phyloP scores from a whole-genome alignment of 495 filamentous ascomycete genomes.

The Lineolata rhizophorae region DNA sequence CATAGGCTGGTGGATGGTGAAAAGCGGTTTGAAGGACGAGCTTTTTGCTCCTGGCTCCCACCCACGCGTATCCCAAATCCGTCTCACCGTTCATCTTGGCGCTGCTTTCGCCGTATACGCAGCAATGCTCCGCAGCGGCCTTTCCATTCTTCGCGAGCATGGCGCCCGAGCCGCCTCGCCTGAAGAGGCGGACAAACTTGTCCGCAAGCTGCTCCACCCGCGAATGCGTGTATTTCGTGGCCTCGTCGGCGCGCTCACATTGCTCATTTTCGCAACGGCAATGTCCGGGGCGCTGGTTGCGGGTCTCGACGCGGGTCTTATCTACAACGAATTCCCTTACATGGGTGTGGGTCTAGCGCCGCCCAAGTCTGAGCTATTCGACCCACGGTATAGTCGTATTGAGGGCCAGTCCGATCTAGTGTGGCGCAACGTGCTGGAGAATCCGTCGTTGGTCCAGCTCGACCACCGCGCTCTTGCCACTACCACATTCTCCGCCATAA shows the following conservation, averaged over 20 bases:
- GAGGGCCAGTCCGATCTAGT: slow-evolving; percentile 57
- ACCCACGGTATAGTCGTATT: slow-evolving; percentile 62
- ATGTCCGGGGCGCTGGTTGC: slow-evolving; percentile 89
- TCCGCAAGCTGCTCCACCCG: slow-evolving; percentile 39
- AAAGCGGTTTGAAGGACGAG: slow-evolving; percentile 82
- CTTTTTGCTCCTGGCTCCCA: slow-evolving; percentile 77
- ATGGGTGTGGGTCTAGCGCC: slow-evolving; percentile 76
- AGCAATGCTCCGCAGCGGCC: slow-evolving; percentile 85
- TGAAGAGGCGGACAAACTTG: slow-evolving; percentile 26
- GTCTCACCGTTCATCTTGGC: slow-evolving; percentile 70
- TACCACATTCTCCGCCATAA: slow-evolving; percentile 65
- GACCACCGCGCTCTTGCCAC: slow-evolving; percentile 85
- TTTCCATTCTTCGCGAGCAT: slow-evolving; percentile 57
- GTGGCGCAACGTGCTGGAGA: slow-evolving; percentile 96
- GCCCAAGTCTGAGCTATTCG: slow-evolving; percentile 61
- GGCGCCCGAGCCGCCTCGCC: slow-evolving; percentile 38
- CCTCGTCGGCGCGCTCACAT: slow-evolving; percentile 46
- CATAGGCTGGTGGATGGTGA: slow-evolving; percentile 99
- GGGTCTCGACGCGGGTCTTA: slow-evolving; percentile 82
- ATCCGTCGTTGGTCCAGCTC: slow-evolving; percentile 81
- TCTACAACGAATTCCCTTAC: slow-evolving; percentile 94
- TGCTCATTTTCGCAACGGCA: slow-evolving; percentile 67
- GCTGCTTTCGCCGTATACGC: slow-evolving; percentile 79
- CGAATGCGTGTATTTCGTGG: slow-evolving; percentile 48
- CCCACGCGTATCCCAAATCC: slow-evolving; percentile 84